Base-by-base conservation (phyloP, 805 yeast genomes). In the Zygotorulaspora danielsina region DNA sequence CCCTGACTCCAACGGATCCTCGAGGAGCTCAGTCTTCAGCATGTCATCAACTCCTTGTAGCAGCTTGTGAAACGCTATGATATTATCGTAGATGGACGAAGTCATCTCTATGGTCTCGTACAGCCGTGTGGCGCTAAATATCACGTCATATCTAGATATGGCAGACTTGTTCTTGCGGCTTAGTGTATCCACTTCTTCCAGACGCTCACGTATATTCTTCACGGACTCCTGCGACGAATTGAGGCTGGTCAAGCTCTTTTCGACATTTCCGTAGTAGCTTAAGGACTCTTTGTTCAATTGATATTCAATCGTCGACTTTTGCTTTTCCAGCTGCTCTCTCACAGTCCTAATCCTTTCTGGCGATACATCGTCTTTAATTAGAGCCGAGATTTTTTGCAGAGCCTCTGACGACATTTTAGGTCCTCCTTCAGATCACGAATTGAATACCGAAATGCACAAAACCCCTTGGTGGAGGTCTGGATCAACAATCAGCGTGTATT, bases 101-200 rank as follows among this genome's bases (percentile, higher is more conserved):
- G 86, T 84, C 50, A 79, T 81, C 34, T 72, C 75, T 57, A 90
- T 79, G 49, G 81, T 82, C 48, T 81, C 83, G 57, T 84, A 80
- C 3, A 83, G 73, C 18, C 68, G 69, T 0, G 94, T 77, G 44
- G 87, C 76, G 43, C 73, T 71, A 55, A 78, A 75, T 34, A 89
- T 80, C 26, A 82, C 68, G 34, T 77, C 82, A 59, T 85, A 88
- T 39, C 81, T 75, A 15, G 73, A 70, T 16, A 85, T 80, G 6
- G 81, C 70, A 8, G 75, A 67, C 19, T 74, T 69, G 13, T 82
- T 76, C 19, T 76, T 80, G n/a, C 63, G 63, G 39, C 81, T 74
- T 5, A 79, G 50, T 17, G 59, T 65, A 42, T 71, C 69, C 31
- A 81, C 74, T 27, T 64, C 68, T 5, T 55, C 46, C 50, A 65